A percentile compares a stretch with the other conserved stretches of the same genome.
These are phyloP conservation scores for Rhizophagus clarus DNA, from an alignment of 192 early-diverging fungal species.

Conservation along the genomic window DNA sequence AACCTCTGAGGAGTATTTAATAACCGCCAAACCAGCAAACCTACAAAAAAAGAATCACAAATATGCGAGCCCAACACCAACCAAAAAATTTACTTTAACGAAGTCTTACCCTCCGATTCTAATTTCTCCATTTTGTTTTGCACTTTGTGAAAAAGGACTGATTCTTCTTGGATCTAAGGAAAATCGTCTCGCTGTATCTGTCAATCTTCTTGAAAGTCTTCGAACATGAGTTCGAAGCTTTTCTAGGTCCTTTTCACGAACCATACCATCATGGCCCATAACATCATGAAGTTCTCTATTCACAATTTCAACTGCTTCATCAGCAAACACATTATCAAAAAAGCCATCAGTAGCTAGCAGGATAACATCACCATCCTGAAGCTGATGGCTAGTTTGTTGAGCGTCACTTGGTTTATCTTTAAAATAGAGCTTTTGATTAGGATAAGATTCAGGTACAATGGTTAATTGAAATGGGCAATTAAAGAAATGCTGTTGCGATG, in stretches of 20 bases:
- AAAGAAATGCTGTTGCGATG: slow-evolving; percentile 64
- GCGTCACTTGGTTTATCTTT: slow-evolving; percentile 62
- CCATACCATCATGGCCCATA: slow-evolving; percentile 29
- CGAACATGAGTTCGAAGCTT: slow-evolving; percentile 45
- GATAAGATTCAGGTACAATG: slow-evolving; percentile 56
- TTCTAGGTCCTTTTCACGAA: slow-evolving; percentile 34
- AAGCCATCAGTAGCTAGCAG: slow-evolving; percentile 62
- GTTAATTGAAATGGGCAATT: slow-evolving; percentile 66
- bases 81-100: not conserved
- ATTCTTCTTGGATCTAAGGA: slow-evolving; percentile 51
- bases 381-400: slow-evolving; percentile 48
- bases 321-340: slow-evolving; percentile 61
- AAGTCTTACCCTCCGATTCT: slow-evolving; percentile 42
- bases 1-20: not conserved
- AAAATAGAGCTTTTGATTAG: slow-evolving; percentile 49
- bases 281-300: slow-evolving; percentile 46
- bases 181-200: slow-evolving; percentile 53
- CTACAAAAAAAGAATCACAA: not conserved
- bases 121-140: slow-evolving; percentile 46
- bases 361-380: slow-evolving; percentile 63
- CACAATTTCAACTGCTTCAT: slow-evolving; percentile 56
- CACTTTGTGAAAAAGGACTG: slow-evolving; percentile 54
- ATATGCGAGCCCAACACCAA: not conserved
- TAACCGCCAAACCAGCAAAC: not conserved
- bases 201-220: slow-evolving; percentile 49